These are phyloP conservation scores for Acanthamoeba lenticulata DNA, from an alignment of 208 protist species.

Conservation along the genomic window DNA sequence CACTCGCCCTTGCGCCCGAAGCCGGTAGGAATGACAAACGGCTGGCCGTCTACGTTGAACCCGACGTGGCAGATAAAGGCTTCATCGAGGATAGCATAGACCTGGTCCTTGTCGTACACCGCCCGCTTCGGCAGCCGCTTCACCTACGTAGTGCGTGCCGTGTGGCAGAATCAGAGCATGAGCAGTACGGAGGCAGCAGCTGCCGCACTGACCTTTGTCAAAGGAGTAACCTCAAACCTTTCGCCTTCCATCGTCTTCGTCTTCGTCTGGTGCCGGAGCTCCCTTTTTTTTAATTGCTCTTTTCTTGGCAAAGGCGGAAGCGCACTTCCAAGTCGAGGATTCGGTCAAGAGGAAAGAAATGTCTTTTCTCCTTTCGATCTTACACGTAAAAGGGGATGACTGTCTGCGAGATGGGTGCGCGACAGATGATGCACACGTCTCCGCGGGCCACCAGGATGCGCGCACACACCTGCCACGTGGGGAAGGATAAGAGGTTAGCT, in stretches of 20 bases:
- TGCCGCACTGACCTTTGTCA: not conserved
- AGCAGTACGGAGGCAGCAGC: not conserved
- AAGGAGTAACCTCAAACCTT: conserved; percentile 29
- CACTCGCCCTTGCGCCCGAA: conserved; percentile 21
- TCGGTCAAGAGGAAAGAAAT: no score
- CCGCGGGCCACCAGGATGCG: conserved; percentile 7
- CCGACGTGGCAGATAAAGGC: conserved; percentile 57
- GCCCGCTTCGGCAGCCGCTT: conserved; percentile 33
- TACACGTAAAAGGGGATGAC: not conserved
- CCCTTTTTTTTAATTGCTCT: no score
- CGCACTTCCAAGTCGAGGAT: no score
- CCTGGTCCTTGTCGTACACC: conserved; percentile 47
- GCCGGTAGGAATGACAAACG: conserved; percentile 48
- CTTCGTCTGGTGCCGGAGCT: not conserved
- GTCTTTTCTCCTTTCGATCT: not conserved
- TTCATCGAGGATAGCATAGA: conserved; percentile 23
- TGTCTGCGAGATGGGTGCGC: not conserved
- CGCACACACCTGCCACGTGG: not conserved
- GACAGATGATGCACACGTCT: not conserved
- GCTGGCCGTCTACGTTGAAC: conserved; percentile 15
- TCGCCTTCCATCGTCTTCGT: not conserved
- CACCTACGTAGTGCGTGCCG: not conserved
- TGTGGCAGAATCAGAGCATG: not conserved
- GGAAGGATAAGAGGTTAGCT: not conserved
- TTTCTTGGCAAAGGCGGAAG: not conserved